Conservation (phyloP, 345 rosid genomes). For the Sisymbrium altissimum region DNA sequence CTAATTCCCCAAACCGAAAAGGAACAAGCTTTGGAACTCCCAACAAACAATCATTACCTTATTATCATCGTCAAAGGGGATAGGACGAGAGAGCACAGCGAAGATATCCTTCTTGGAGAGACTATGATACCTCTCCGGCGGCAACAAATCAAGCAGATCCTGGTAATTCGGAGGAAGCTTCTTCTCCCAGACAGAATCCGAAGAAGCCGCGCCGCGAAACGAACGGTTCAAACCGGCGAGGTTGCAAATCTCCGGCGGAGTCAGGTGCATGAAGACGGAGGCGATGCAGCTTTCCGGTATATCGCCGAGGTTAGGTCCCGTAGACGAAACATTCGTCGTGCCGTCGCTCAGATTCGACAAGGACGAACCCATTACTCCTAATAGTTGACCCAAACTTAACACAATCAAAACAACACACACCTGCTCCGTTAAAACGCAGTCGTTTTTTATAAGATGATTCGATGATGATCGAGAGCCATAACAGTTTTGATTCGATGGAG, state of each 20-base stretch:
- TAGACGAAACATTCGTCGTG: conserved; percentile 38
- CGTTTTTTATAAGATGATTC: not conserved
- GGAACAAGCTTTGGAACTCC: not conserved
- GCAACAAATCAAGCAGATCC: conserved; percentile 80
- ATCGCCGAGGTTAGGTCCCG: conserved; percentile 75
- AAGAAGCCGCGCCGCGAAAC: conserved; percentile 88
- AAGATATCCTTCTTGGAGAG: conserved; percentile 76
- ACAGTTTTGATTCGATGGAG: too few relatives aligned
- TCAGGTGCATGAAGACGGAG: conserved; percentile 69
- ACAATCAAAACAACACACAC: conserved; percentile 2
- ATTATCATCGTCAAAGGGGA: conserved; percentile 65
- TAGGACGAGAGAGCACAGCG: conserved; percentile 76
- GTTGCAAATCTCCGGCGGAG: conserved; percentile 98
- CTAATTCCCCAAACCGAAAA: conserved; percentile 31
- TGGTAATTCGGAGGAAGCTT: conserved; percentile 79
- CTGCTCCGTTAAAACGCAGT: conserved; percentile 8
- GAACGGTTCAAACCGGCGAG: conserved; percentile 75
- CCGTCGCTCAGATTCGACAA: conserved; percentile 73
- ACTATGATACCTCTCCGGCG: conserved; percentile 58
- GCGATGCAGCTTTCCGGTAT: conserved; percentile 96
- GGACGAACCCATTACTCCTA: conserved; percentile 67
- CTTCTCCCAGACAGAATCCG: conserved; percentile 88
- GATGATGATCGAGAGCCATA: not conserved
- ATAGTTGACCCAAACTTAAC: conserved; percentile 27
- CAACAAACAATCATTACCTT: conserved; percentile 46